Base-by-base conservation (phyloP, 345 rosid genomes). In the Moricandia moricandioides region DNA sequence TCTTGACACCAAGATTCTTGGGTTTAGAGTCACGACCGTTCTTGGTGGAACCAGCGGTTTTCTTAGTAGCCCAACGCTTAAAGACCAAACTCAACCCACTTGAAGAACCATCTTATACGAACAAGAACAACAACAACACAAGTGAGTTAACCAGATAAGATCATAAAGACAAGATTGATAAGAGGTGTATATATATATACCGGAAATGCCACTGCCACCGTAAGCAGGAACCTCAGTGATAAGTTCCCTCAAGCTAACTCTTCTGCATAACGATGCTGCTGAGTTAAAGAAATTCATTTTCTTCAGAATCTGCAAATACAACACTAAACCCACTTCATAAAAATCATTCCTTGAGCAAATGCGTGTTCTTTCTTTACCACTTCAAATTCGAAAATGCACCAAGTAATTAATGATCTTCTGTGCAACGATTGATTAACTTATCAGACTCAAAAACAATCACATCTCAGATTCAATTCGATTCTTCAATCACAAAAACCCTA, bases 1-100 rank as follows among this genome's bases (percentile, higher is more conserved):
- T 90, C 89, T 92, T 92, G 33, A 90, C 97, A 7, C 94, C 99
- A n/a, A 95, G 96, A 70, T 86, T 80, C 88, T 90, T 90, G 18
- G 98, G 96, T 54, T 86, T 83, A 0, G 97, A 90, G 83, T 87
- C 96, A 18, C 99, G 83, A 45, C 88, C 96, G 18, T 95, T 95
- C 87, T 89, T 92, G 0, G 98, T 89, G 34, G 96, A 92, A 37
- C 99, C 98, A 49, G 94, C 96, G 0, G 85, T 74, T 76, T 84
- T 92, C 74, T 92, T 92, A 3, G 96, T 86, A 82, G 97, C 97
- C 97, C 96, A 95, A 11, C 92, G 88, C 82, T 85, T 81, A 9
- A 92, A 76, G 72, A 89, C 82, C 81, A 95, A 79, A 73, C 84
- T 88, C 71, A 92, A 82, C 37, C 91, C 93, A 55, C 87, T 78